These are phyloP conservation scores for Urostyla sp. DNA, from an alignment of 73 alveolate genomes.

Conservation along the genomic window DNA sequence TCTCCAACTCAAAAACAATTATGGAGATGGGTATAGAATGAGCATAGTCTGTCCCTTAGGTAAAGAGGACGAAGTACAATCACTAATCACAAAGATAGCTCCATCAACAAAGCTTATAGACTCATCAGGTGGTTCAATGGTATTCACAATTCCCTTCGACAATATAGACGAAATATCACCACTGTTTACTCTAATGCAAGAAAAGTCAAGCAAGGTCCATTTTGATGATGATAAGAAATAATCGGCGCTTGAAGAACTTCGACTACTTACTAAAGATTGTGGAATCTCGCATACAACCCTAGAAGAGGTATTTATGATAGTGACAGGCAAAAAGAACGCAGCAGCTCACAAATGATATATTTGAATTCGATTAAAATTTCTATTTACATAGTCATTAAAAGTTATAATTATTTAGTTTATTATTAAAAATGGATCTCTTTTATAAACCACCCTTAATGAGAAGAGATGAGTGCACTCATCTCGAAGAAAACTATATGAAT, in stretches of 20 bases:
- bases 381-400: not conserved
- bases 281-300: constrained; percentile 91
- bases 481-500: constrained; percentile 67
- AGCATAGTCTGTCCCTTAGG: constrained; percentile 52
- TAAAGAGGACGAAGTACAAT: constrained; percentile 6
- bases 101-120: constrained; percentile 69
- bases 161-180: constrained; percentile 61
- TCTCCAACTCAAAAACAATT: constrained; percentile 89
- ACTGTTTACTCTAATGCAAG: constrained; percentile 67
- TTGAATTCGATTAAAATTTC: not conserved
- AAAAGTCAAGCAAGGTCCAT: not conserved
- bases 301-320: constrained; percentile 90
- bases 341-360: constrained; percentile 14
- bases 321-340: constrained; percentile 81
- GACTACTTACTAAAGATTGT: constrained; percentile 75
- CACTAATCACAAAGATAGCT: constrained; percentile 58
- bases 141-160: constrained; percentile 72
- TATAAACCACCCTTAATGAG: constrained; percentile 61
- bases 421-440: constrained; percentile 36
- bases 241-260: constrained; percentile 33
- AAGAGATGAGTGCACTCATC: constrained; percentile 58
- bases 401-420: not conserved
- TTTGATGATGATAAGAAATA: not conserved
- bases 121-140: constrained; percentile 81
- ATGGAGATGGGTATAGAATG: constrained; percentile 88